Evolutionary conservation across 768 basidiomycete genomes (phyloP), one percentile per base, ranked within the genome.

Genomic region (Udeniomyces megalosporus): DNA sequence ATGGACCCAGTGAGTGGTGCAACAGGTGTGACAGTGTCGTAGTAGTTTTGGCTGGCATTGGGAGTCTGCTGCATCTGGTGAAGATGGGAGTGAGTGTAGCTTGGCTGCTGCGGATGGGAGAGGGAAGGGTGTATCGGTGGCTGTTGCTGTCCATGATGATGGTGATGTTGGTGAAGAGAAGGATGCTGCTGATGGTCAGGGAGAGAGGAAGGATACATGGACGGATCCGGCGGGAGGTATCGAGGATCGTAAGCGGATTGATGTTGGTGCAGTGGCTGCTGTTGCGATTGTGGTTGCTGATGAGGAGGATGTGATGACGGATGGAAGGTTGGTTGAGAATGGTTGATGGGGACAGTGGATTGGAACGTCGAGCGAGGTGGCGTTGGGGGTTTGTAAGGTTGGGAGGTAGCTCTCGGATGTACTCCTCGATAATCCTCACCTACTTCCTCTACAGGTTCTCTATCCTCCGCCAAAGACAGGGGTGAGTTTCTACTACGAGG

Each of bases 111-210:
- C 2, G 45, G 34, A 17, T 22, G 32, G 17, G 55, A 38, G 32
- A 48, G 32, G 3, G 45, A 45, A 24, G 58, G 50, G 29, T 60
- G 34, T 8, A 38, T 50, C 29, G 46, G 49, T 28, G 29, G 49
- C n/a, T 60, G 58, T 14, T 50, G 22, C 31, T 50, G 45, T 15
- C 28, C 17, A 44, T 57, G 31, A 8, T 44, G 55, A 46, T 38
- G 55, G 42, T 57, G 42, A 6, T 28, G 44, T 4, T 31, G 14
- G 20, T 28, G 32, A 22, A 44, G 42, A 29, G 26, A 44, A 45
- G 55, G 55, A 11, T 38, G 55, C 24, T 60, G 58, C n/a, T 32
- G 48, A 20, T 60, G 45, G 22, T 50, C 48, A n/a, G 29, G 58
- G 35, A 29, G 45, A 24, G 47, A 11, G 45, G n/a, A n/a, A n/a